Percentiles rank a stretch among this genome's conserved stretches.
Evolutionary conservation across 2,329 filamentous ascomycete genomes (phyloP).

Genomic region (Arachnomyces sp.): DNA sequence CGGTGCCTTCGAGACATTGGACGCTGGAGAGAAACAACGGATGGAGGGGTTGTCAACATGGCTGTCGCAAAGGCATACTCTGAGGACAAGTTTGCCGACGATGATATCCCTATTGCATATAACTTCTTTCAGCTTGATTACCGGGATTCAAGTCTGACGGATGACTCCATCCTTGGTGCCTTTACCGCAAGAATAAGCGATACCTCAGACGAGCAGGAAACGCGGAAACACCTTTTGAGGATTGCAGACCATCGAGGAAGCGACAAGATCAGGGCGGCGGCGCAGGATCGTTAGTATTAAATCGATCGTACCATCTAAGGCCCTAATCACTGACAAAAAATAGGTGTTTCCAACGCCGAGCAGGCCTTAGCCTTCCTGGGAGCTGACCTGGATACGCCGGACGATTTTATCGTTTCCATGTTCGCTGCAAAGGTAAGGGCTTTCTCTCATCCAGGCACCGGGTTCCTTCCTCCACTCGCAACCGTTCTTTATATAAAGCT

Average conservation of each 20-base stretch:
- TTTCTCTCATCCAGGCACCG: neutral
- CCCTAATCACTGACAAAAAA: conserved; percentile 4
- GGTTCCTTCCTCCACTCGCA: neutral
- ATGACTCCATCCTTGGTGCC: conserved; percentile 55
- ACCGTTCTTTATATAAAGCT: no score
- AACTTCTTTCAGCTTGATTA: conserved; percentile 49
- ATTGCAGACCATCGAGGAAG: conserved; percentile 55
- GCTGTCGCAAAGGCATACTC: conserved; percentile 53
- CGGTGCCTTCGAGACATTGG: conserved; percentile 58
- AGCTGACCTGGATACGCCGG: conserved; percentile 41
- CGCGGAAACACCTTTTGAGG: conserved; percentile 49
- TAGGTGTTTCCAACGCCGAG: conserved; percentile 52
- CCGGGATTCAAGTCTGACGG: conserved; percentile 40
- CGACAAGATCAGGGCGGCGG: conserved; percentile 49
- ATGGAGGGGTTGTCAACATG: conserved; percentile 50
- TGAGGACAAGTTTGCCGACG: conserved; percentile 49
- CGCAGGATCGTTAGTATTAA: conserved; percentile 43
- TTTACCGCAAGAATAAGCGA: conserved; percentile 55
- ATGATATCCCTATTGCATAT: conserved; percentile 53
- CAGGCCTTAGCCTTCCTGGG: conserved; percentile 58
- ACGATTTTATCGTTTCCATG: conserved; percentile 53
- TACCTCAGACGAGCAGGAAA: conserved; percentile 48
- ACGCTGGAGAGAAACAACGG: conserved; percentile 37
- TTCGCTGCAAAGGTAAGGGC: conserved; percentile 47
- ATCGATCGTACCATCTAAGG: conserved; percentile 1